These are phyloP conservation scores for Paramecium bursaria DNA, from an alignment of 73 alveolate genomes.

Conservation along the genomic window DNA sequence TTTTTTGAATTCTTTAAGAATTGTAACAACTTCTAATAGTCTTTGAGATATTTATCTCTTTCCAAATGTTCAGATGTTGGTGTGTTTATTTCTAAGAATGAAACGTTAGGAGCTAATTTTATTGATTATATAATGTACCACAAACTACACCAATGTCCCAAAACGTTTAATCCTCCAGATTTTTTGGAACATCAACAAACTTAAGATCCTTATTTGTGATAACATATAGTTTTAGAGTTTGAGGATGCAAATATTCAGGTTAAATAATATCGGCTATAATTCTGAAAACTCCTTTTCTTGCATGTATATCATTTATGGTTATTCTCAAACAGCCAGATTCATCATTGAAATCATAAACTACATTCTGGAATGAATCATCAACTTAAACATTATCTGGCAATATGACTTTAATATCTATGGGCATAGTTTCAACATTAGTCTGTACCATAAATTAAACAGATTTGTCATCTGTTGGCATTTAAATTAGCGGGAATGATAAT, in stretches of 20 bases:
- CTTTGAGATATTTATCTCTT: conserved; percentile 46
- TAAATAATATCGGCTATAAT: conserved; percentile 50
- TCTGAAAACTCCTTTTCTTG: conserved; percentile 46
- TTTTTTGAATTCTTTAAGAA: conserved; percentile 53
- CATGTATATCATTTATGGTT: neutral
- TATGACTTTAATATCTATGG: conserved; percentile 27
- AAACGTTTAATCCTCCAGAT: neutral
- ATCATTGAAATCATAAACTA: conserved; percentile 35
- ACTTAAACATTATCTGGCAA: conserved; percentile 36
- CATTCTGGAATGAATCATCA: conserved; percentile 26
- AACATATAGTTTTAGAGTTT: conserved; percentile 26
- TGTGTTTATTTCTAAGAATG: conserved; percentile 35
- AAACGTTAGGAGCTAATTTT: conserved; percentile 21
- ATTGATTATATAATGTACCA: neutral
- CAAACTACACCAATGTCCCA: conserved; percentile 61
- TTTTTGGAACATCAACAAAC: conserved; percentile 55
- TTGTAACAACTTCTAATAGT: conserved; percentile 7
- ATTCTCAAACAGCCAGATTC: conserved; percentile 44
- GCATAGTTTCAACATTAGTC: conserved; percentile 57
- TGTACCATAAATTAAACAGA: conserved; percentile 23
- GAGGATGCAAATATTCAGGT: conserved; percentile 59
- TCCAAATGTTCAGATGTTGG: conserved; percentile 27
- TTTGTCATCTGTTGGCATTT: neutral
- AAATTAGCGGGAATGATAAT: conserved; percentile 28
- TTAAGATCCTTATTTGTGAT: conserved; percentile 38